These are phyloP conservation scores for Syncephalastrum contaminatum DNA, from an alignment of 371 early-diverging fungal genomes.

Conservation along the genomic window DNA sequence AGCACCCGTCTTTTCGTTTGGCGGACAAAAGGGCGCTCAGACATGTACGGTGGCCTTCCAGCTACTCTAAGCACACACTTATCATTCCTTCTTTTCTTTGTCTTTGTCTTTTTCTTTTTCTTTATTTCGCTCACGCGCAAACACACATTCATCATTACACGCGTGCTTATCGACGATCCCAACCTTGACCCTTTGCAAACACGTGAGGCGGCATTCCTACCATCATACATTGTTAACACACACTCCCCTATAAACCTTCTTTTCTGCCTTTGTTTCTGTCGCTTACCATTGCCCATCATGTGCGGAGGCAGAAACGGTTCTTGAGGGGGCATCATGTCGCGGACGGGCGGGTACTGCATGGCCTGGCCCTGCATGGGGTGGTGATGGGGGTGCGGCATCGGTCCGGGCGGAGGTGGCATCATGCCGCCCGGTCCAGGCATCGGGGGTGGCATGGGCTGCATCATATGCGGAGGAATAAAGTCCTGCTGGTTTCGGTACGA, in stretches of 20 bases:
- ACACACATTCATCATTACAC: too few relatives aligned
- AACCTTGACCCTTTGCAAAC: conserved; percentile 37
- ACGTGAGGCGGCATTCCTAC: conserved; percentile 29
- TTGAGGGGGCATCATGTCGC: conserved; percentile 23
- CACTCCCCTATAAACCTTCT: conserved; percentile 4
- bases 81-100: too few relatives aligned
- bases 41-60: conserved; percentile 82
- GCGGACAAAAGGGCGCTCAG: conserved; percentile 84
- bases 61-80: conserved; percentile 11
- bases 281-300: conserved; percentile 35
- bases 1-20: conserved; percentile 85
- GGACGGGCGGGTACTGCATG: conserved; percentile 19
- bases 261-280: neutral
- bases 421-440: conserved; percentile 28
- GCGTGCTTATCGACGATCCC: conserved; percentile 32
- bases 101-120: too few relatives aligned
- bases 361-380: too few relatives aligned
- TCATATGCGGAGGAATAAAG: conserved; percentile 32
- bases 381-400: neutral
- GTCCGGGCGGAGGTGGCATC: conserved; percentile 21
- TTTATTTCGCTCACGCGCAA: too few relatives aligned
- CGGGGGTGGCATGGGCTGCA: conserved; percentile 34
- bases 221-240: neutral
- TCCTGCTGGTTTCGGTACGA: conserved; percentile 17
- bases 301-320: conserved; percentile 29